Evolutionary conservation across 345 rosid species (phyloP).

Genomic region (Aurinia saxatilis): DNA sequence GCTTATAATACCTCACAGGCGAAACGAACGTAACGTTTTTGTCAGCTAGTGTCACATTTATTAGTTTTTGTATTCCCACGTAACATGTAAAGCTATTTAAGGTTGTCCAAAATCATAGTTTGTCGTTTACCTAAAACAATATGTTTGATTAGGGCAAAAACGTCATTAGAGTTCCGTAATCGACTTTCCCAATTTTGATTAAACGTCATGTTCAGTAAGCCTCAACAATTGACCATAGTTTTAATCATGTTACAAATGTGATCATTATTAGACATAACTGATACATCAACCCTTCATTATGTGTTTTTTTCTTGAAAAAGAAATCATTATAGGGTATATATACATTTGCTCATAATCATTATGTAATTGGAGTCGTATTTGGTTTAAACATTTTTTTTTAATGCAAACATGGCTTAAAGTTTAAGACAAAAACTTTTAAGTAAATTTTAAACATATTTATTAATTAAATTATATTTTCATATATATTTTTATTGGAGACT

Average conservation of each 20-base stretch:
- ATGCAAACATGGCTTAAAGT: too few relatives aligned
- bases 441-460: too few relatives aligned
- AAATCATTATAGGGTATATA: background rate
- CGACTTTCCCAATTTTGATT: background rate
- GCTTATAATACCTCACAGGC: background rate
- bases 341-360: too few relatives aligned
- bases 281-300: background rate
- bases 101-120: constrained; percentile 4
- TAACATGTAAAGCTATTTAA: constrained; percentile 1
- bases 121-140: background rate
- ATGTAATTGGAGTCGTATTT: too few relatives aligned
- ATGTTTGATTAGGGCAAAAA: background rate
- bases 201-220: constrained; percentile 1
- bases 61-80: background rate
- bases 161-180: constrained; percentile 4
- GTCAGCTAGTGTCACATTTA: background rate
- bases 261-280: background rate
- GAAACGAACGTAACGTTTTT: background rate
- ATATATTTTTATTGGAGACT: too few relatives aligned
- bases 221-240: constrained; percentile 1
- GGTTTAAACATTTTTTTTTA: too few relatives aligned
- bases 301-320: too few relatives aligned
- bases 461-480: too few relatives aligned
- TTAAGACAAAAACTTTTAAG: too few relatives aligned
- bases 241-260: background rate